phyloP scores from a whole-genome alignment of 192 early-diverging fungal genomes.

The Linnemannia exigua region DNA sequence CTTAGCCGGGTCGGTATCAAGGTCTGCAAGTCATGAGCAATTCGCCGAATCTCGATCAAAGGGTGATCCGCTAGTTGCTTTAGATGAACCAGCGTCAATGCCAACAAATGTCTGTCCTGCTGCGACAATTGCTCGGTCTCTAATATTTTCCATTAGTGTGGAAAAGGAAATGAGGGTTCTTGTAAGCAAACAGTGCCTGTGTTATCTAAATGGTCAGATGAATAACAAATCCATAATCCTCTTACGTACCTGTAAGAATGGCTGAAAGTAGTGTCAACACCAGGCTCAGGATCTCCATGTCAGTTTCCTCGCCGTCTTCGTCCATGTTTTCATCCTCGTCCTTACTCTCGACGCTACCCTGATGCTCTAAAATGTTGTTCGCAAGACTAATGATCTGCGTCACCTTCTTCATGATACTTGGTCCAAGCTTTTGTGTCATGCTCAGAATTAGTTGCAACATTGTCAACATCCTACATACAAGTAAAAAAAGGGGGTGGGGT shows the following conservation, averaged over 20 bases:
- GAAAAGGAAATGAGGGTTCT: not conserved
- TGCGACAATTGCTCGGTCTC: slow-evolving; percentile 63
- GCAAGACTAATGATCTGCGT: slow-evolving; percentile 82
- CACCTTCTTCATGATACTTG: slow-evolving; percentile 80
- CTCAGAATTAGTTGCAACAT: slow-evolving; percentile 70
- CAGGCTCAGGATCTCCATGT: slow-evolving; percentile 68
- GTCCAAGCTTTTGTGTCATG: slow-evolving; percentile 80
- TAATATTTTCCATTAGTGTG: slow-evolving; percentile 12
- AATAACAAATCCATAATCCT: slow-evolving; percentile 12
- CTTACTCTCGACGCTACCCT: slow-evolving; percentile 13
- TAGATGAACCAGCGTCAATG: slow-evolving; percentile 52
- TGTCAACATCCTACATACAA: slow-evolving; percentile 64
- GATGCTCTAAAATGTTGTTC: slow-evolving; percentile 72
- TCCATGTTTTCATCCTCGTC: slow-evolving; percentile 20
- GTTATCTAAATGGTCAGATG: not conserved
- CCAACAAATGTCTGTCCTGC: slow-evolving; percentile 59
- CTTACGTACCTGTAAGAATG: slow-evolving; percentile 69
- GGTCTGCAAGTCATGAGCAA: slow-evolving; percentile 62
- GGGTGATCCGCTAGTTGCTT: slow-evolving; percentile 55
- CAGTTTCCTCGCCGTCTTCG: slow-evolving; percentile 61
- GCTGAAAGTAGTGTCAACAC: slow-evolving; percentile 75
- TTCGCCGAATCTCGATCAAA: slow-evolving; percentile 58
- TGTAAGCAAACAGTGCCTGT: not conserved
- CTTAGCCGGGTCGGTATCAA: slow-evolving; percentile 58
- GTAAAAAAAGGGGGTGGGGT: not conserved